Base-by-base conservation (phyloP, 371 early-diverging fungal species). In the Nematocida homosporus region DNA sequence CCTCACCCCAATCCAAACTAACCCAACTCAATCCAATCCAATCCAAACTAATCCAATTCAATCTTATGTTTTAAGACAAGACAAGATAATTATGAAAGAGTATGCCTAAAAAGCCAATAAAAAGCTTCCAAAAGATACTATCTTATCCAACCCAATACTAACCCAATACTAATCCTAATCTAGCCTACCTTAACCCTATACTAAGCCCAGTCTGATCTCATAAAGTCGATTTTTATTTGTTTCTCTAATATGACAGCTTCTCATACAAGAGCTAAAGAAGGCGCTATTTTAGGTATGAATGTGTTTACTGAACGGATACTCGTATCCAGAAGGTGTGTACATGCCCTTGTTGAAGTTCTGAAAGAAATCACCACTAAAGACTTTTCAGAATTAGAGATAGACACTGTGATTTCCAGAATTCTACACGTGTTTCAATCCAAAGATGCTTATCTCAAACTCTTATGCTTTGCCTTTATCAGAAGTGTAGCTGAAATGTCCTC, bases 351-450 rank as follows among this genome's bases (percentile, higher is more conserved):
- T 37, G 32, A 51, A 8, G 57, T 83, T 20, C 18, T 83, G 2
- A 79, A 78, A 38, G 80, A 72, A 34, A 37, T 81, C 20, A 67
- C 42, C 27, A 32, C 25, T 2, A 47, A 13, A 6, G 52, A 63
- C 32, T 29, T 81, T 27, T 34, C 52, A 13, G 64, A 79, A 44
- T 66, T 65, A 48, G 63, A 64, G 25, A 57, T 80, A 48, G 79
- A 80, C 23, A 52, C 53, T 13, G 66, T 80, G 10, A 66, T 80
- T 38, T 56, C 81, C n/a, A 44, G 75, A 40, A 27, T 83, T 13
- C 72, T 83, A 20, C 79, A 67, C 47, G 78, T 64, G 20, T 79
- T 83, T 53, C 69, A 76, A 52, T 64, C 72, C 1, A 81, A 78
- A 41, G 82, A 83, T 27, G 30, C 38, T 25, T 83, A 83, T 48